Evolutionary conservation across 306 rosid species (phyloP).

Genomic region (Crotalaria pallida): DNA sequence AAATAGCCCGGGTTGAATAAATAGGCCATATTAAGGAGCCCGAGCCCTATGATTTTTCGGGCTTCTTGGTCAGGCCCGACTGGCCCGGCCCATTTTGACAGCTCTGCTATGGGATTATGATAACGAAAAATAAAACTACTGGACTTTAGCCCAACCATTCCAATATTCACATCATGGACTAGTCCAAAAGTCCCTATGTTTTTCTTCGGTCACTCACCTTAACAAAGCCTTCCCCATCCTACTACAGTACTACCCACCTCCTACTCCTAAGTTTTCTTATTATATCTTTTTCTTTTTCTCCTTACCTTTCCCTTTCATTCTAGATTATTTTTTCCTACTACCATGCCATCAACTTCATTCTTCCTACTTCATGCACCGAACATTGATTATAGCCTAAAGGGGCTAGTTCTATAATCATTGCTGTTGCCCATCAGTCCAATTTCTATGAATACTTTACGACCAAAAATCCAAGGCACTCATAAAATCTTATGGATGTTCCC

Average conservation of each 20-base stretch:
- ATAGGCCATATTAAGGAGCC: no score
- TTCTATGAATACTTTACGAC: constrained; percentile 2
- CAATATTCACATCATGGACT: background rate
- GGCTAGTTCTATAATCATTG: constrained; percentile 1
- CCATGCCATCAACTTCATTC: background rate
- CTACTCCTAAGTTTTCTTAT: background rate
- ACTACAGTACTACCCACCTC: background rate
- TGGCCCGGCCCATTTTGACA: no score
- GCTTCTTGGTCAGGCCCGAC: no score
- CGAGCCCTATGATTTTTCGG: no score
- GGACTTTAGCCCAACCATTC: background rate
- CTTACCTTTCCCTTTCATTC: background rate
- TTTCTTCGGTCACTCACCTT: background rate
- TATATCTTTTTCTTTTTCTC: background rate
- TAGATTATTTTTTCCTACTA: background rate
- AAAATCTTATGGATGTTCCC: background rate
- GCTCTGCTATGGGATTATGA: no score
- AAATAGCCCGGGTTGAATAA: no score
- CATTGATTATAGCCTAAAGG: background rate
- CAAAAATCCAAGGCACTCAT: background rate
- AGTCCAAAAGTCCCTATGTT: background rate
- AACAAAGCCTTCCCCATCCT: background rate
- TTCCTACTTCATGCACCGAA: background rate
- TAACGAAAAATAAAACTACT: background rate
- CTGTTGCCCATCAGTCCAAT: background rate